Percentiles rank a stretch among this genome's conserved stretches.
These are phyloP conservation scores for Camellia japonica DNA, from an alignment of 148 eudicot genomes.

Conservation along the genomic window DNA sequence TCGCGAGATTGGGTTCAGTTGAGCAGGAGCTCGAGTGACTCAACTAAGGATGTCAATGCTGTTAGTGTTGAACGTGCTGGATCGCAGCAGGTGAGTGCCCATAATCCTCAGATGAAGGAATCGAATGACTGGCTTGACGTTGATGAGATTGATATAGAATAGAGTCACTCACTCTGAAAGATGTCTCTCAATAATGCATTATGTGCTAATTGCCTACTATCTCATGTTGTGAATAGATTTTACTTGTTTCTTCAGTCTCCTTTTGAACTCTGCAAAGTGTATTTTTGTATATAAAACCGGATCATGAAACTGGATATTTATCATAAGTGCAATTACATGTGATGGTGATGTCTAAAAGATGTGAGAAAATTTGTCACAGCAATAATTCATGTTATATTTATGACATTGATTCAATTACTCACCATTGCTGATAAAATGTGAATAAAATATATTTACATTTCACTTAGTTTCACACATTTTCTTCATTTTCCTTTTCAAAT, in stretches of 20 bases:
- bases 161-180: slow-evolving; percentile 2
- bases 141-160: slow-evolving; percentile 56
- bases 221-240: slow-evolving; percentile 18
- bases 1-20: slow-evolving; percentile 57
- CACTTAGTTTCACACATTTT: too few relatives aligned
- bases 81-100: slow-evolving; percentile 30
- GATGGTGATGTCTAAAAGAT: neutral
- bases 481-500: too few relatives aligned
- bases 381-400: neutral
- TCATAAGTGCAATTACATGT: neutral
- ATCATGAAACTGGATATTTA: neutral
- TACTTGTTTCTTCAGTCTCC: neutral
- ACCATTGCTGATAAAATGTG: neutral
- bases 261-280: neutral
- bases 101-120: slow-evolving; percentile 43
- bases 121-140: slow-evolving; percentile 61
- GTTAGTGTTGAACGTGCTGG: slow-evolving; percentile 22
- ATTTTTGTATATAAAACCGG: slow-evolving; percentile 15
- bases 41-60: slow-evolving; percentile 25
- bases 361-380: neutral
- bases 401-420: neutral
- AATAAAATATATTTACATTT: too few relatives aligned
- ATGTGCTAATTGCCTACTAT: neutral
- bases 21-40: slow-evolving; percentile 33
- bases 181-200: neutral